phyloP scores from a whole-genome alignment of 1,284 basidiomycete species.

The Trametes hirsuta region DNA sequence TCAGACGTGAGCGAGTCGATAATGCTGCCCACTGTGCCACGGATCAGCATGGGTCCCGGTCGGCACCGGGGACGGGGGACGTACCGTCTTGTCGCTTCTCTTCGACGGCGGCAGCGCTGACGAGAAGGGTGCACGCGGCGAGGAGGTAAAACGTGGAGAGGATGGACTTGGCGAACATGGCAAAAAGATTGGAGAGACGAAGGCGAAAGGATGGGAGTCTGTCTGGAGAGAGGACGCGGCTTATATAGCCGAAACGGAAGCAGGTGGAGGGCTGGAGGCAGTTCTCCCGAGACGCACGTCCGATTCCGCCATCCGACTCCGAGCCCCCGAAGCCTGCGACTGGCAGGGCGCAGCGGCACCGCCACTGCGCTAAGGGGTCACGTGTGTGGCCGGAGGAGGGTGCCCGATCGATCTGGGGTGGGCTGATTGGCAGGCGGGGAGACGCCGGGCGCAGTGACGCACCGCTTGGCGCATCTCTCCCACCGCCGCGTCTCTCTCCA shows the following conservation, averaged over 20 bases:
- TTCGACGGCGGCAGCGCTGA: constrained; percentile 14
- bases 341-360: background rate
- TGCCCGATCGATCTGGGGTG: background rate
- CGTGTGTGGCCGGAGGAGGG: background rate
- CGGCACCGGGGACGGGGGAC: background rate
- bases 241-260: constrained; percentile 5
- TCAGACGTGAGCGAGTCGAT: constrained; percentile 35
- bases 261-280: background rate
- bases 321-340: background rate
- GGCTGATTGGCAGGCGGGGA: background rate
- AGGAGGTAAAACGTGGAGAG: constrained; percentile 15
- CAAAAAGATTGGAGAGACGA: background rate
- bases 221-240: background rate
- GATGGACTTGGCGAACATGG: constrained; percentile 23
- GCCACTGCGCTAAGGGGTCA: background rate
- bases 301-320: background rate
- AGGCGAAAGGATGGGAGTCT: background rate
- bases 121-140: constrained; percentile 17
- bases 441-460: background rate
- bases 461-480: background rate
- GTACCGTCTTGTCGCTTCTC: constrained; percentile 16
- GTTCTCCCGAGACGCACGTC: background rate
- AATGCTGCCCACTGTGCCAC: constrained; percentile 29
- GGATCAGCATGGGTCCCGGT: background rate
- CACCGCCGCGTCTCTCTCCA: background rate